Base-by-base conservation (phyloP, 2,329 filamentous ascomycete species). In the Epichloe uncinata region DNA sequence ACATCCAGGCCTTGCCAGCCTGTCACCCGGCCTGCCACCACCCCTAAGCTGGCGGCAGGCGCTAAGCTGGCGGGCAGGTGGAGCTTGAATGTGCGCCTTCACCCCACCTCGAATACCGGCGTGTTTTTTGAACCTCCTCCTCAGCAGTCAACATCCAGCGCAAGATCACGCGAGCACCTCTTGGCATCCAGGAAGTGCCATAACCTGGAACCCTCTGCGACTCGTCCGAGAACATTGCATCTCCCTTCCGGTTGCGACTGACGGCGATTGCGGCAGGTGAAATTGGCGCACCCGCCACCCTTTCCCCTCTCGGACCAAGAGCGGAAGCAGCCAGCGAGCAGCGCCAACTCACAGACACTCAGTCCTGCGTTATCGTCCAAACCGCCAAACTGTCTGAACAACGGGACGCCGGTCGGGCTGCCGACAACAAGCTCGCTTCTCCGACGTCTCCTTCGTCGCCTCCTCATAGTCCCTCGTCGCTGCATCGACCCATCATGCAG, bases 401-500 rank as follows among this genome's bases (percentile, higher is more conserved):
- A 48, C 64, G 69, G 56, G 58, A 65, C 55, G 47, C 59, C 56
- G 63, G 65, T 55, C 60, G 58, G 61, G 56, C 56, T 47, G 60
- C 63, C 57, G 57, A 55, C 50, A 50, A 47, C n/a, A 43, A 54
- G 50, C 50, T 52, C 50, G 5, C 42, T 6, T 50, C 53, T 11
- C 38, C 55, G 15, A 6, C 18, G 20, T 49, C 42, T 18, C 35
- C 51, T 11, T 45, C 41, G 12, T 58, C 57, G 51, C 60, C 63
- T 33, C 61, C 64, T 51, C 59, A 58, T 52, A 63, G 63, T 51
- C 67, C 65, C 48, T 61, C 68, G 54, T 50, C 48, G 36, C 45
- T 55, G 47, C 73, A 74, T 59, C 68, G 73, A 53, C 73, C 75
- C 58, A 77, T 76, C 62, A 75, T 84, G 73, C 78, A 81, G 69